These are phyloP conservation scores for Diplodia scrobiculata DNA, from an alignment of 2,329 filamentous ascomycete species.

Conservation along the genomic window DNA sequence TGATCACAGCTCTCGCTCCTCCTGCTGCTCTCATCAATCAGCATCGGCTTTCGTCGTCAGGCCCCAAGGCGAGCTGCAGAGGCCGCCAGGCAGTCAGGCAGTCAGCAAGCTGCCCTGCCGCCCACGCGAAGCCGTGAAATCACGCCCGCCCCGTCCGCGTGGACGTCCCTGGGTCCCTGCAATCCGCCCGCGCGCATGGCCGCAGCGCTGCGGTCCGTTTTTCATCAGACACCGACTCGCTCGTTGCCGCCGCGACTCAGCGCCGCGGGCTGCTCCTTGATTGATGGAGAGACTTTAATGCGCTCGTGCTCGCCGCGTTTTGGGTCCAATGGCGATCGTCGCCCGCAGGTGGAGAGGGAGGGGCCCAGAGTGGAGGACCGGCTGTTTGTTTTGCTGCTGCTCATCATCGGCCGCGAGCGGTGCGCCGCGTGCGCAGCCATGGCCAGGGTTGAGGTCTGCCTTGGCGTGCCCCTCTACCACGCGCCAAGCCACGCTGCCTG, in stretches of 20 bases:
- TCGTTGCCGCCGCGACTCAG: conserved; percentile 5
- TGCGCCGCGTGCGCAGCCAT: not conserved
- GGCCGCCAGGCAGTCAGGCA: conserved; percentile 7
- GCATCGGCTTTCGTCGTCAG: not conserved
- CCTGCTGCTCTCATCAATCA: not conserved
- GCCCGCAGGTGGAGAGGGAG: not conserved
- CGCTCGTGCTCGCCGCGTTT: not conserved
- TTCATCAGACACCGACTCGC: conserved; percentile 19
- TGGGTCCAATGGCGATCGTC: conserved; percentile 18
- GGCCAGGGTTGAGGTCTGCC: conserved; percentile 12
- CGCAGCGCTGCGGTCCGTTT: conserved; percentile 19
- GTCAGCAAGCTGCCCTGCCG: not conserved
- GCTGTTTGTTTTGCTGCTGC: not conserved
- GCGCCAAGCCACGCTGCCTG: conserved; percentile 2
- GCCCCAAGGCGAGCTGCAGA: conserved; percentile 1
- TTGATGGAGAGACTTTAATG: conserved; percentile 27
- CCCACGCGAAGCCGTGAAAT: conserved; percentile 20
- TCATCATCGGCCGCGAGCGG: no score
- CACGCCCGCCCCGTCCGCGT: conserved; percentile 14
- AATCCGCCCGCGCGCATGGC: conserved; percentile 10
- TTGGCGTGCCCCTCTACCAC: not conserved
- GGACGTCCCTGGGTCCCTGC: conserved; percentile 13
- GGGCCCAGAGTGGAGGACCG: not conserved
- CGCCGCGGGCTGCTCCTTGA: not conserved
- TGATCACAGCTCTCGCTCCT: not conserved